Evolutionary conservation across 345 rosid species (phyloP).

Genomic region (Psidium friedrichsthalianum): DNA sequence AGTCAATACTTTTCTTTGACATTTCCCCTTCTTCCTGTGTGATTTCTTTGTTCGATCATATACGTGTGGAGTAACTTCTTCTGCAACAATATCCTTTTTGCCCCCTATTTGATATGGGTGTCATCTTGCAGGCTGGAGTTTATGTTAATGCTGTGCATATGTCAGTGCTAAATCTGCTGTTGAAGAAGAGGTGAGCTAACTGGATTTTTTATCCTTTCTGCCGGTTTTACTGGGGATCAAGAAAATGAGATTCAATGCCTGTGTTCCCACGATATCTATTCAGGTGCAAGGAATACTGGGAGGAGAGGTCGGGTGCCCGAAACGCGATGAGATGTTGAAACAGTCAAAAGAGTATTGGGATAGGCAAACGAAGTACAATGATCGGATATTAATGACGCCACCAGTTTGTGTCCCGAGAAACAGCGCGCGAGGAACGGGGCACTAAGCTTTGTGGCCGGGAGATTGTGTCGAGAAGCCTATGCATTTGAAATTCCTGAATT

Average conservation of each 20-base stretch:
- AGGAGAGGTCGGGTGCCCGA: conserved; percentile 40
- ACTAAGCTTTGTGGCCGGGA: not conserved
- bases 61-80: not conserved
- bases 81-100: not conserved
- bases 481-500: not conserved
- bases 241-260: not conserved
- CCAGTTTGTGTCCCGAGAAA: not conserved
- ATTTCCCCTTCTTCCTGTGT: not conserved
- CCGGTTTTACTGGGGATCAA: not conserved
- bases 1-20: not conserved
- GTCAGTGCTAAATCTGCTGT: conserved; percentile 60
- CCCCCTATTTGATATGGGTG: not conserved
- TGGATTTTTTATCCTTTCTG: not conserved
- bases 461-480: not conserved
- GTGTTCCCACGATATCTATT: not conserved
- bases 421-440: not conserved
- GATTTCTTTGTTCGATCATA: not conserved
- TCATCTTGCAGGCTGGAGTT: conserved; percentile 53
- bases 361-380: conserved; percentile 35
- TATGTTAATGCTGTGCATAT: conserved; percentile 61
- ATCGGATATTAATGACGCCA: conserved; percentile 25
- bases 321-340: conserved; percentile 52
- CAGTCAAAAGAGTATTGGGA: conserved; percentile 75
- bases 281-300: conserved; percentile 75
- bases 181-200: conserved; percentile 52